phyloP scores from a whole-genome alignment of 108 stramenopile species.

The Skeletonema costatum region DNA sequence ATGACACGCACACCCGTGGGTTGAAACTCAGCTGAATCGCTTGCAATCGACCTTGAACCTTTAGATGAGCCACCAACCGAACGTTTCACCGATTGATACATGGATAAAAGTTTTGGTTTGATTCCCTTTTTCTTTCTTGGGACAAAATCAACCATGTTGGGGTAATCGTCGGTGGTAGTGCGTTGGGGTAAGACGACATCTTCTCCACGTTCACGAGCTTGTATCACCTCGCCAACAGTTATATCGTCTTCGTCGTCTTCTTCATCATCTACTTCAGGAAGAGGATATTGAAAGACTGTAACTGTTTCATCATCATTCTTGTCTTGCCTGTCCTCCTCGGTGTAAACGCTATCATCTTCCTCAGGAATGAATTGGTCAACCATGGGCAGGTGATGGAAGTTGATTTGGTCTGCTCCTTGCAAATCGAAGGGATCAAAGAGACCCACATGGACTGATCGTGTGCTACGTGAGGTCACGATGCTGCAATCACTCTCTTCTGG shows the following conservation, averaged over 20 bases:
- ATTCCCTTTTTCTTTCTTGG: background rate
- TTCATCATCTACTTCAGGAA: background rate
- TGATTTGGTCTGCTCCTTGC: background rate
- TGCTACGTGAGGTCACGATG: background rate
- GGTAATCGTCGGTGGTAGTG: background rate
- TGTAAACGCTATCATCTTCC: background rate
- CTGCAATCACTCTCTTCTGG: background rate
- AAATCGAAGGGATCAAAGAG: background rate
- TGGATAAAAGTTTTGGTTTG: background rate
- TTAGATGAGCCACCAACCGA: background rate
- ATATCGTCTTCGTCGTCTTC: background rate
- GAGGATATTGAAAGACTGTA: background rate
- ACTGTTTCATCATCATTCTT: background rate
- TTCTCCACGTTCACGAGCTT: constrained; percentile 3
- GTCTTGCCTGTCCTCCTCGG: background rate
- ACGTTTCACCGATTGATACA: background rate
- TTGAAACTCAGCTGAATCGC: background rate
- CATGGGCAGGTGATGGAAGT: background rate
- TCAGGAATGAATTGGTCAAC: background rate
- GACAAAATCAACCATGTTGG: background rate
- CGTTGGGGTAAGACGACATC: background rate
- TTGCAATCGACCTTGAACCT: background rate
- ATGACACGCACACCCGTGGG: background rate
- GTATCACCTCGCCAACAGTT: background rate
- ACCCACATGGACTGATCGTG: background rate